Percentiles rank a stretch among this genome's conserved stretches.
phyloP scores from a whole-genome alignment of 495 filamentous ascomycete genomes.

The Penicillium nucicola region DNA sequence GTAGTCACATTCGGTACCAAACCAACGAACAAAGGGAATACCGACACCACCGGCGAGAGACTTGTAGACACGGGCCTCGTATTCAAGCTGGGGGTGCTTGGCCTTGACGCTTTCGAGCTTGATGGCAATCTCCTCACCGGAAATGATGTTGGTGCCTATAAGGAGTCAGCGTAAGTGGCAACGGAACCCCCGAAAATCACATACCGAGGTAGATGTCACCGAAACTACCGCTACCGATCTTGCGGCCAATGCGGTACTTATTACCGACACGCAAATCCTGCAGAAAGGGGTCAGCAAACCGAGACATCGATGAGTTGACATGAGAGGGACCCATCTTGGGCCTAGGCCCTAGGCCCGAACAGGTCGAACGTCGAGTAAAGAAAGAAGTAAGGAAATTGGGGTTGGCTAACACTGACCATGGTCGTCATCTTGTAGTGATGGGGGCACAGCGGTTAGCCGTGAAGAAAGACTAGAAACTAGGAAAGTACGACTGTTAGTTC shows the following conservation, averaged over 20 bases:
- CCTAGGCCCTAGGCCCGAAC: no score
- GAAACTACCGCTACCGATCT: conserved; percentile 98
- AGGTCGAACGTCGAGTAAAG: background rate
- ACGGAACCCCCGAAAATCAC: conserved; percentile 13
- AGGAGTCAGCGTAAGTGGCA: background rate
- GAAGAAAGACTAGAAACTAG: conserved; percentile 9
- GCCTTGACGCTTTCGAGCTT: conserved; percentile 99
- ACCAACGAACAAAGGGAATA: conserved; percentile 99
- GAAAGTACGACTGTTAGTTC: background rate
- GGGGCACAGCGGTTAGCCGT: conserved; percentile 41
- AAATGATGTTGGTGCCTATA: conserved; percentile 97
- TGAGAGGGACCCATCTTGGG: no score
- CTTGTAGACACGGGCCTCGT: conserved; percentile 99
- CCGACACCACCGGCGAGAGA: conserved; percentile 97
- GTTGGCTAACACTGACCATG: conserved; percentile 38
- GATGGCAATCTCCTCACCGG: conserved; percentile 99
- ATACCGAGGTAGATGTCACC: conserved; percentile 97
- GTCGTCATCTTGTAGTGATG: conserved; percentile 45
- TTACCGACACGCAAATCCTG: conserved; percentile 99
- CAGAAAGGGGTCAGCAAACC: conserved; percentile 16
- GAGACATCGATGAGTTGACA: no score
- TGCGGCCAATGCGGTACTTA: conserved; percentile 99
- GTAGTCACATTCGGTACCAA: conserved; percentile 99
- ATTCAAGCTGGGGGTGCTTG: conserved; percentile 99
- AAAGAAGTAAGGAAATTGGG: background rate